A percentile compares a stretch with the other conserved stretches of the same genome.
These are phyloP conservation scores for Actinomortierella ambigua DNA, from an alignment of 371 early-diverging fungal species.

Conservation along the genomic window DNA sequence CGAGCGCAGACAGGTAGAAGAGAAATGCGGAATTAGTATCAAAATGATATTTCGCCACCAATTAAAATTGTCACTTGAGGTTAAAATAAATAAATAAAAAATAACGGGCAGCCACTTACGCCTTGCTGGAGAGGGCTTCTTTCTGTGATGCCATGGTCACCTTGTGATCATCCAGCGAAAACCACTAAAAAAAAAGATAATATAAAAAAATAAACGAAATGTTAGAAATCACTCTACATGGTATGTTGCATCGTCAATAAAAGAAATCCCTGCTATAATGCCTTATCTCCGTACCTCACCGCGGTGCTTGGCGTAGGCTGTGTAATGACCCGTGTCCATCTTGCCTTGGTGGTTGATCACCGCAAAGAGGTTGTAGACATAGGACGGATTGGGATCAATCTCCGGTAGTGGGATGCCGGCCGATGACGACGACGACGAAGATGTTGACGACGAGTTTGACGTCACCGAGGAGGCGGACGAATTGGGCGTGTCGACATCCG, in stretches of 20 bases:
- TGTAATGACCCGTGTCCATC: conserved; percentile 95
- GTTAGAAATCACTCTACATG: no score
- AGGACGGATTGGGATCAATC: conserved; percentile 57
- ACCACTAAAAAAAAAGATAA: conserved; percentile 67
- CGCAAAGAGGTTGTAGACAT: conserved; percentile 86
- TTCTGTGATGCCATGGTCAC: conserved; percentile 73
- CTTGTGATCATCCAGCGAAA: conserved; percentile 86
- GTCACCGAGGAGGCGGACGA: conserved; percentile 20
- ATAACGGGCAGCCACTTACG: conserved; percentile 53
- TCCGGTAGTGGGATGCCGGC: conserved; percentile 16
- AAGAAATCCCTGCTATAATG: no score
- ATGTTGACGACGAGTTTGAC: conserved; percentile 13
- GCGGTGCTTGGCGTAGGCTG: conserved; percentile 77
- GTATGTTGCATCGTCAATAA: no score
- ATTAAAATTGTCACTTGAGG: no score
- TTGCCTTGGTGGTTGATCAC: conserved; percentile 92
- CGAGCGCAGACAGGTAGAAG: no score
- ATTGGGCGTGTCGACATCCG: conserved; percentile 10
- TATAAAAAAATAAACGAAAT: neutral
- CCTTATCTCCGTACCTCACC: conserved; percentile 60
- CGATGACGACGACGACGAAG: conserved; percentile 18
- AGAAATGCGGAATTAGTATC: neutral
- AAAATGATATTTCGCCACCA: conserved; percentile 19
- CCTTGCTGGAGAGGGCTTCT: conserved; percentile 80
- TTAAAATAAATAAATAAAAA: neutral